Percentiles rank a stretch among this genome's conserved stretches.
These are phyloP conservation scores for Juglanconis oblonga DNA, from an alignment of 2,329 filamentous ascomycete species.

Conservation along the genomic window DNA sequence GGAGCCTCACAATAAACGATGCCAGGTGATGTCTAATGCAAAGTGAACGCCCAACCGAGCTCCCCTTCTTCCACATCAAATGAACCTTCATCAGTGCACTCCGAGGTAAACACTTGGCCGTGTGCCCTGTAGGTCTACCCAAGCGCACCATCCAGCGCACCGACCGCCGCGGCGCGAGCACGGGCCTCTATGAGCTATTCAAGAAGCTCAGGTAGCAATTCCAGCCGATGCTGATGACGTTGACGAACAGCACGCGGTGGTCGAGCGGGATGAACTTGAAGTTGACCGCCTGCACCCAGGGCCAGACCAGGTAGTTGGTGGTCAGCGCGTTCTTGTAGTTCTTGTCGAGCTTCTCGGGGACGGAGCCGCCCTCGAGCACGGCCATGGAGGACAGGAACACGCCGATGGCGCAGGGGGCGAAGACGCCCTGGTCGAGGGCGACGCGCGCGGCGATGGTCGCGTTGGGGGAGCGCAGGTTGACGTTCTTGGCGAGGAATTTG, in stretches of 20 bases:
- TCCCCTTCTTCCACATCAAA: background rate
- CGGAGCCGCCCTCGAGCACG: conserved; percentile 64
- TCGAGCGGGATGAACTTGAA: conserved; percentile 84
- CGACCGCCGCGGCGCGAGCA: background rate
- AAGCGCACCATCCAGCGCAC: background rate
- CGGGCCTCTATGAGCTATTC: conserved; percentile 46
- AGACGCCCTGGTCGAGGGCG: conserved; percentile 74
- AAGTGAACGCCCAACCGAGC: background rate
- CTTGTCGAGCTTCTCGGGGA: conserved; percentile 65
- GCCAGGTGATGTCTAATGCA: background rate
- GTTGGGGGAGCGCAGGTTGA: conserved; percentile 62
- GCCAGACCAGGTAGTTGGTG: conserved; percentile 89
- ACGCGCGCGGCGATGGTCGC: conserved; percentile 75
- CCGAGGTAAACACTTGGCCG: no score
- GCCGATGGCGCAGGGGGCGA: conserved; percentile 80
- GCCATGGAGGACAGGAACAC: conserved; percentile 85
- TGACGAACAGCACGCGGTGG: conserved; percentile 81
- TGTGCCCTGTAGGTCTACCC: no score
- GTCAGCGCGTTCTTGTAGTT: conserved; percentile 70
- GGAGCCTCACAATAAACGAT: background rate
- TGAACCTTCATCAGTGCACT: background rate
- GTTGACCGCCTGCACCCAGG: conserved; percentile 78
- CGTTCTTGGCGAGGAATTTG: conserved; percentile 68
- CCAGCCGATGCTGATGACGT: conserved; percentile 70
- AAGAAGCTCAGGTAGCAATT: conserved; percentile 63